Conservation (phyloP, 371 early-diverging fungal species). For the Rhizomucor miehei region DNA sequence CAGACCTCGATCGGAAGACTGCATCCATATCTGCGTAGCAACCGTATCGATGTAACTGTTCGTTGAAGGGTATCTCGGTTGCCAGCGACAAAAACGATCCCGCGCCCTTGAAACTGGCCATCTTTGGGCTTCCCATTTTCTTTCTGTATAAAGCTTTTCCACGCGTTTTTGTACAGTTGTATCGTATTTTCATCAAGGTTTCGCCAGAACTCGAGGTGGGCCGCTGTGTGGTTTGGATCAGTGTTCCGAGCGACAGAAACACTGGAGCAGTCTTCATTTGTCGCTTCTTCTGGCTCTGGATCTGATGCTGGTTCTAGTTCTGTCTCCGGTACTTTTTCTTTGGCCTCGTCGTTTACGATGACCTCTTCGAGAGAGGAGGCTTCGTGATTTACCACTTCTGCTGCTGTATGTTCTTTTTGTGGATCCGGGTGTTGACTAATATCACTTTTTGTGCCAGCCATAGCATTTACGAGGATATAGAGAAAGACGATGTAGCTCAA, state of each 20-base stretch:
- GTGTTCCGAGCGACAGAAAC: conserved; percentile 16
- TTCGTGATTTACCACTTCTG: too few relatives aligned
- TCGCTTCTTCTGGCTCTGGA: too few relatives aligned
- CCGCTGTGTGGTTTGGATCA: conserved; percentile 40
- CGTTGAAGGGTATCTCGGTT: conserved; percentile 41
- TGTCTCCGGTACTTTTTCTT: too few relatives aligned
- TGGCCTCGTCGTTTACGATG: too few relatives aligned
- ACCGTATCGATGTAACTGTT: conserved; percentile 24
- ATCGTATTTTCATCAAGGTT: conserved; percentile 13
- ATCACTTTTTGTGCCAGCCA: too few relatives aligned
- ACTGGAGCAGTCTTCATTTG: too few relatives aligned
- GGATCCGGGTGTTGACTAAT: too few relatives aligned
- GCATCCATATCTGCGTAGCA: conserved; percentile 27
- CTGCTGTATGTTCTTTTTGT: too few relatives aligned
- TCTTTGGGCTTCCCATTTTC: neutral
- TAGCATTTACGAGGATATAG: too few relatives aligned
- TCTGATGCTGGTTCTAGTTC: too few relatives aligned
- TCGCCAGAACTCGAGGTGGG: conserved; percentile 33
- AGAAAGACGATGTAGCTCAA: too few relatives aligned
- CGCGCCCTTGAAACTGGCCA: conserved; percentile 14
- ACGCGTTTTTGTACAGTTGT: conserved; percentile 16
- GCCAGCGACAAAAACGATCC: conserved; percentile 41
- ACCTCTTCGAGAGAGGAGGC: too few relatives aligned
- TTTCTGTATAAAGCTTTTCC: conserved; percentile 29
- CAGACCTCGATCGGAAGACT: conserved; percentile 35